These are phyloP conservation scores for Cyamopsis tetragonoloba DNA, from an alignment of 306 rosid genomes.

Conservation along the genomic window DNA sequence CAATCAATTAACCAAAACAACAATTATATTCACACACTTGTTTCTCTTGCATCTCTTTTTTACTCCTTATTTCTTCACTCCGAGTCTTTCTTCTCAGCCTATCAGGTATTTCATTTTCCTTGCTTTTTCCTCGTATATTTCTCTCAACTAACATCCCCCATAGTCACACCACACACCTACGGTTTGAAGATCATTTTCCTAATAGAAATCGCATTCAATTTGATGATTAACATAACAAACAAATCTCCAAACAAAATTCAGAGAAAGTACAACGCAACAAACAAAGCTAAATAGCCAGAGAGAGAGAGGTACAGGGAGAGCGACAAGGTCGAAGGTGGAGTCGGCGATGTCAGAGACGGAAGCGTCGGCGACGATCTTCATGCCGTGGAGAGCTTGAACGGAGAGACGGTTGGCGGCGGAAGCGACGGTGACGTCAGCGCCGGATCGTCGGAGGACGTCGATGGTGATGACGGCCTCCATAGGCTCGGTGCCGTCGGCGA, in stretches of 20 bases:
- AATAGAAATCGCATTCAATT: background rate
- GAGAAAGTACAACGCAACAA: background rate
- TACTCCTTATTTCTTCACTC: too few species aligned
- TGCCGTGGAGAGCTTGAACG: constrained; percentile 64
- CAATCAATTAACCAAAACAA: too few species aligned
- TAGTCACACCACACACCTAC: too few species aligned
- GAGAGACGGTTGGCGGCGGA: constrained; percentile 58
- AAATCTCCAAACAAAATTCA: background rate
- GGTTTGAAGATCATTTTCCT: too few species aligned
- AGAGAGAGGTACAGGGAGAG: constrained; percentile 56
- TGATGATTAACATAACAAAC: background rate
- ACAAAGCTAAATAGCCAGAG: background rate
- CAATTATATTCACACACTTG: too few species aligned
- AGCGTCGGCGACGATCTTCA: constrained; percentile 77
- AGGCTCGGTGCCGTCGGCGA: constrained; percentile 89
- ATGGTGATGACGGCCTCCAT: constrained; percentile 80
- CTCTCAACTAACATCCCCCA: too few species aligned
- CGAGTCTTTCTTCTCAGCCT: too few species aligned
- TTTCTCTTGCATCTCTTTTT: too few species aligned
- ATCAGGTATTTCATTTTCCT: too few species aligned
- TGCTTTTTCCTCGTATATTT: too few species aligned
- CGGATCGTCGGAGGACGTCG: constrained; percentile 88
- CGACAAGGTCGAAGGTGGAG: constrained; percentile 64
- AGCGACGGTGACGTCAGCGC: constrained; percentile 87
- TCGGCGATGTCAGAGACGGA: constrained; percentile 51